These are phyloP conservation scores for Thymus quinquecostatus DNA, from an alignment of 257 asterid species.

Conservation along the genomic window DNA sequence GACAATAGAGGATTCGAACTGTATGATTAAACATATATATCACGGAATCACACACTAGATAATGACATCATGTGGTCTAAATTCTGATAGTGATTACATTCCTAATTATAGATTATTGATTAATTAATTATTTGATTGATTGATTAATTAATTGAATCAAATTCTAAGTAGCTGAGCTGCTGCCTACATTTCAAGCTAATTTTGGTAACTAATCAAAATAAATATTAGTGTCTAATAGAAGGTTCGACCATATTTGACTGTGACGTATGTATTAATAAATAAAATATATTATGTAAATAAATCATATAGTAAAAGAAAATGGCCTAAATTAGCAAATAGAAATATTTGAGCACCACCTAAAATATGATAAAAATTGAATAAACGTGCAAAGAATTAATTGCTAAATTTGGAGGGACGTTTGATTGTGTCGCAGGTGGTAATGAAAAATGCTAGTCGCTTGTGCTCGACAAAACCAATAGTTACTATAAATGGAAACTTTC, in stretches of 20 bases:
- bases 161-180: conserved; percentile 29
- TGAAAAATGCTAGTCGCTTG: conserved; percentile 55
- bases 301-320: too few species aligned
- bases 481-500: conserved; percentile 75
- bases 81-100: conserved; percentile 25
- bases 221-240: too few species aligned
- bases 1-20: too few species aligned
- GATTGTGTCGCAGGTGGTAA: conserved; percentile 59
- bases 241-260: not conserved
- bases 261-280: too few species aligned
- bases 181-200: conserved; percentile 31
- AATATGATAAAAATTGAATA: too few species aligned
- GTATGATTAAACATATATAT: too few species aligned
- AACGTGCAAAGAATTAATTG: not conserved
- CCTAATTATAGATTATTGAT: conserved; percentile 17
- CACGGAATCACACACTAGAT: too few species aligned
- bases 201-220: conserved; percentile 29
- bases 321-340: too few species aligned
- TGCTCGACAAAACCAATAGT: conserved; percentile 77
- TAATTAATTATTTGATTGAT: not conserved
- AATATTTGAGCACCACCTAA: too few species aligned
- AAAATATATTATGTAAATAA: too few species aligned
- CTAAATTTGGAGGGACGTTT: not conserved
- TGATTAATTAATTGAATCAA: conserved; percentile 6
- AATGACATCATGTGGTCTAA: too few species aligned